Evolutionary conservation across 2,329 filamentous ascomycete genomes (phyloP), one percentile per base, ranked within the genome.

Genomic region (Pseudogymnoascus sp.): DNA sequence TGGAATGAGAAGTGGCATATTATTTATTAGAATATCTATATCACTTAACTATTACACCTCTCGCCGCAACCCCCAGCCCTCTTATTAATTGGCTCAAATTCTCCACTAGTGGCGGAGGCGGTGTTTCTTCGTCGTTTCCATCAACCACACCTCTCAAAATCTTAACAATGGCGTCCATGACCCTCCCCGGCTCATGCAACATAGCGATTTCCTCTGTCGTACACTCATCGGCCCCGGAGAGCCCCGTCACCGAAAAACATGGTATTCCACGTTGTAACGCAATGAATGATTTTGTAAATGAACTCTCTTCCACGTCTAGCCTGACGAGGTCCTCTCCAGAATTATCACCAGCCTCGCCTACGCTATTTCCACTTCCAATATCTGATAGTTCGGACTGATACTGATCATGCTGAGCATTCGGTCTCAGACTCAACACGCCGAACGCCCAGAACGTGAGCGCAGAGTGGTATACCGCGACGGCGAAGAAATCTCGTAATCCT

Each of bases 381-480:
- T 19, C 70, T 70, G 60, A 65, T 69, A 33, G 28, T 16, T 23
- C 55, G 30, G 23, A 8, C n/a, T 22, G 16, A 41, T 19, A 63
- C 30, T 67, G 70, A 36, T 71, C 59, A 19, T 65, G 62, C 62
- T 69, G 66, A 68, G 70, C 70, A 67, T 75, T 66, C 71, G 12
- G 81, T 78, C 65, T 76, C 74, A 22, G 75, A 12, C 36, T 78
- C 5, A 86, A 77, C 0, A 90, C 82, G 0, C 86, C 85, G 66
- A 87, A 89, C 0, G 82, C 82, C 89, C 89, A 91, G 41, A 91
- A 75, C 0, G 84, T 83, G 4, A 91, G 76, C 11, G 82, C 80
- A 3, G 85, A 86, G 69, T 90, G 87, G 69, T 90, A 88, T 0
- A 90, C 80, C 0, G 83, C 84, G 5, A 90, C 82, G 0, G 87